Evolutionary conservation across 2,329 filamentous ascomycete genomes (phyloP).

Genomic region (Fusarium buxicola): DNA sequence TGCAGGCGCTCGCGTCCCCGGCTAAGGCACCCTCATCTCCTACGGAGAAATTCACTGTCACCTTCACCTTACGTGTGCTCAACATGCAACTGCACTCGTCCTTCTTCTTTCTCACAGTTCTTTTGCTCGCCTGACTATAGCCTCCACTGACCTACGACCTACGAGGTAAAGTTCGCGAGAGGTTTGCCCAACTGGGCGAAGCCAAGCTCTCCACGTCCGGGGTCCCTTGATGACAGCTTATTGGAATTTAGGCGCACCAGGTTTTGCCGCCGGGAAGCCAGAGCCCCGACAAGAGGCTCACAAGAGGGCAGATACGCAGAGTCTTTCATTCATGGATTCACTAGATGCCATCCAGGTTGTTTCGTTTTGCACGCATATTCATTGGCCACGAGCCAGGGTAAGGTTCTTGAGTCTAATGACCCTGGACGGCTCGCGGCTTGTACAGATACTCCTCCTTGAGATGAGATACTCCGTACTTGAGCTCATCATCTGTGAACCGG

Average conservation of each 20-base stretch:
- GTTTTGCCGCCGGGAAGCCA: conserved; percentile 37
- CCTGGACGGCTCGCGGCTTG: conserved; percentile 60
- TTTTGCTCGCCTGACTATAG: conserved; percentile 7
- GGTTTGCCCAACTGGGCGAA: conserved; percentile 39
- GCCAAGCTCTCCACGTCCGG: conserved; percentile 35
- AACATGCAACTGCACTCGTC: conserved; percentile 1
- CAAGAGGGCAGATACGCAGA: background rate
- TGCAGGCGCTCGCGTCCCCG: no score
- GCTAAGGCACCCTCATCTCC: background rate
- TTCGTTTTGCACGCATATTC: conserved; percentile 6
- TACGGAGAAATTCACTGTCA: conserved; percentile 11
- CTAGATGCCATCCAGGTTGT: conserved; percentile 2
- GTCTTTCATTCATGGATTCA: conserved; percentile 11
- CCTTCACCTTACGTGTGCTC: background rate
- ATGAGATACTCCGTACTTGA: conserved; percentile 56
- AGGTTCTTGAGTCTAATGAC: conserved; percentile 10
- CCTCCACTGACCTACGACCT: conserved; percentile 26
- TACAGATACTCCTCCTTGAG: conserved; percentile 68
- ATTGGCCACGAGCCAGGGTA: conserved; percentile 4
- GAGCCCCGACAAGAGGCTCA: background rate
- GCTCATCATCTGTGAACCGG: conserved; percentile 67
- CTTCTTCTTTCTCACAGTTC: conserved; percentile 9
- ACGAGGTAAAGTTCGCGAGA: conserved; percentile 32
- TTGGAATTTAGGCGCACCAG: conserved; percentile 27
- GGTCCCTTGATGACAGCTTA: conserved; percentile 35